Percentiles rank a stretch among this genome's conserved stretches.
These are phyloP conservation scores for Globisporangium lucens DNA, from an alignment of 352 stramenopile species.

Conservation along the genomic window DNA sequence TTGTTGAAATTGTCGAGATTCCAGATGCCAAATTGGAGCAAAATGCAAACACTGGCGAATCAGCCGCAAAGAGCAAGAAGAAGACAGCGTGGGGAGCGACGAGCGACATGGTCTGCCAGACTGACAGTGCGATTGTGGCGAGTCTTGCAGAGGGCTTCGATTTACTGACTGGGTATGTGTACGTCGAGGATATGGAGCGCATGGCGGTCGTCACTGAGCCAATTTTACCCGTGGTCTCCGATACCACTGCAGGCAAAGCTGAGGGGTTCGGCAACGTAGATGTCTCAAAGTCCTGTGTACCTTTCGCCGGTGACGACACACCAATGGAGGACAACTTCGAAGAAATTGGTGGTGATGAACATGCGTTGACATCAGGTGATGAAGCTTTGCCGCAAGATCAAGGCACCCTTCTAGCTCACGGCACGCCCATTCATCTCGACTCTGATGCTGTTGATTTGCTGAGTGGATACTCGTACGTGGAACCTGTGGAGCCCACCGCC, in stretches of 20 bases:
- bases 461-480: conserved; percentile 32
- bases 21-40: not conserved
- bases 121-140: conserved; percentile 4
- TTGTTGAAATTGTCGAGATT: conserved; percentile 24
- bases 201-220: not conserved
- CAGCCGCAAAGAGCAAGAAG: not conserved
- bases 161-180: conserved; percentile 18
- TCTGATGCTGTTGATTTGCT: conserved; percentile 23
- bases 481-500: conserved; percentile 20
- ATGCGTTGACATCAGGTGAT: not conserved
- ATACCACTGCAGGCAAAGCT: not conserved
- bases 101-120: conserved; percentile 15
- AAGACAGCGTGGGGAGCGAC: conserved; percentile 8
- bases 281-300: not conserved
- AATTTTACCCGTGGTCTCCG: not conserved
- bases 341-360: not conserved
- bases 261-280: not conserved
- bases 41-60: not conserved
- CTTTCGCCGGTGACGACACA: not conserved
- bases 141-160: conserved; percentile 9
- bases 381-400: not conserved
- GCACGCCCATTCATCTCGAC: not conserved
- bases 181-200: conserved; percentile 20
- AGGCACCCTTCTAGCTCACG: not conserved
- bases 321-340: not conserved